Evolutionary conservation across 2,329 filamentous ascomycete species (phyloP), one percentile per base, ranked within the genome.

Genomic region (Cladosporium sp.): DNA sequence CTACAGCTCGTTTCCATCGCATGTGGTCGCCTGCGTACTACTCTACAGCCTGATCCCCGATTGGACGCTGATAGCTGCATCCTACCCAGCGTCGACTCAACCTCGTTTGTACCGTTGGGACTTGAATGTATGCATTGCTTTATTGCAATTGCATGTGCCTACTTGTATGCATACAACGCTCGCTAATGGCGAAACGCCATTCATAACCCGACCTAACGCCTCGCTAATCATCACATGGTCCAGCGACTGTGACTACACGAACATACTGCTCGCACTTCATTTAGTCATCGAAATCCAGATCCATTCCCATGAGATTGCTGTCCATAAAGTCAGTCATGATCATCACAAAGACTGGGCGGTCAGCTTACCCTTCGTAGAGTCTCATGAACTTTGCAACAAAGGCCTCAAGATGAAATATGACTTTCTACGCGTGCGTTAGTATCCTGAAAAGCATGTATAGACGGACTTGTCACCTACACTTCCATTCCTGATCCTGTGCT

Each of bases 331-430:
- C 12, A 29, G 59, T 40, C 8, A 21, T 26, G n/a, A 12, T 16
- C 7, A n/a, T 37, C 23, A 4, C 6, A 46, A 18, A 0, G 28
- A 10, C 14, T 16, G 37, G 2, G 29, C 44, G 29, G 35, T 21
- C 11, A 3, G 33, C 81, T 69, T 88, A 96, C 88, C 93, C 94
- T 82, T 99, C 95, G 69, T 94, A 86, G 71, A 98, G 88, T 72
- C 94, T 88, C 94, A 99, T 98, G 77, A 98, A 97, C 81, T 97
- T 98, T 66, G 94, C 94, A 66, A 99, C 95, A 79, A 99, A 99
- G 3, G 95, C 95, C 80, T 99, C 96, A 4, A 99, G 82, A 75
- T 99, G 96, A 79, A 99, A 99, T 69, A 99, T 98, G 66, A 96
- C 91, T 84, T 99, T 99, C 78, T 83, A 66, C 65, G 69, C 28